These are phyloP conservation scores for Solanum hybrid DNA, from an alignment of 305 asterid genomes.

Conservation along the genomic window DNA sequence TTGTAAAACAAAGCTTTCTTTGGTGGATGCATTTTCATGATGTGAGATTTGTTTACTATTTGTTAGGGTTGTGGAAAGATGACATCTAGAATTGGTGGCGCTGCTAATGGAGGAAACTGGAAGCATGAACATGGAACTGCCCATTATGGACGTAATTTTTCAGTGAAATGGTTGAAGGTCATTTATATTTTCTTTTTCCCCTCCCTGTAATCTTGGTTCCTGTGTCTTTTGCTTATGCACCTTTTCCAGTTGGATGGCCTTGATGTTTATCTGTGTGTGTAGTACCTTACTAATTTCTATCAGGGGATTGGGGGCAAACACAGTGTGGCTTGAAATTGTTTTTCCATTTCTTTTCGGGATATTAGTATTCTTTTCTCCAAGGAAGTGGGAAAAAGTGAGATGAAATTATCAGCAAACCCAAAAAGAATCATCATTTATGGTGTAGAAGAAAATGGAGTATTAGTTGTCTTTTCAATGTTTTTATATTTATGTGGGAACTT, in stretches of 20 bases:
- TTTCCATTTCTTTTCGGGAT: not conserved
- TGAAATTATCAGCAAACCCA: not conserved
- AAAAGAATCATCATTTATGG: not conserved
- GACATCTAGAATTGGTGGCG: constrained; percentile 80
- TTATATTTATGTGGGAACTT: not conserved
- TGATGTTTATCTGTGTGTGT: not conserved
- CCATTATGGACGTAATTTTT: constrained; percentile 86
- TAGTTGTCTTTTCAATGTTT: not conserved
- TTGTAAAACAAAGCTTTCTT: not conserved
- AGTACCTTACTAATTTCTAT: not conserved
- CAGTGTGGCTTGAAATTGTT: not conserved
- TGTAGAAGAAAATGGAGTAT: not conserved
- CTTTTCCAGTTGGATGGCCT: not conserved
- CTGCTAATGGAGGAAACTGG: constrained; percentile 87
- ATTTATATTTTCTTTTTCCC: constrained; percentile 1
- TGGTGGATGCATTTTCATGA: not conserved
- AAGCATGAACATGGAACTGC: constrained; percentile 95
- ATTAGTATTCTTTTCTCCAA: not conserved
- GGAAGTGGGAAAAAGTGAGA: not conserved
- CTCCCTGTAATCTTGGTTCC: not conserved
- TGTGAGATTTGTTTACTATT: not conserved
- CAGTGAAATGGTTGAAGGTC: constrained; percentile 89
- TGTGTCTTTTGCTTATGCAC: not conserved
- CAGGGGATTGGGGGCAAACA: not conserved
- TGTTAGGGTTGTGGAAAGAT: constrained; percentile 83